Evolutionary conservation across 495 filamentous ascomycete genomes (phyloP), one percentile per base, ranked within the genome.

Genomic region (Parmelia sp.): DNA sequence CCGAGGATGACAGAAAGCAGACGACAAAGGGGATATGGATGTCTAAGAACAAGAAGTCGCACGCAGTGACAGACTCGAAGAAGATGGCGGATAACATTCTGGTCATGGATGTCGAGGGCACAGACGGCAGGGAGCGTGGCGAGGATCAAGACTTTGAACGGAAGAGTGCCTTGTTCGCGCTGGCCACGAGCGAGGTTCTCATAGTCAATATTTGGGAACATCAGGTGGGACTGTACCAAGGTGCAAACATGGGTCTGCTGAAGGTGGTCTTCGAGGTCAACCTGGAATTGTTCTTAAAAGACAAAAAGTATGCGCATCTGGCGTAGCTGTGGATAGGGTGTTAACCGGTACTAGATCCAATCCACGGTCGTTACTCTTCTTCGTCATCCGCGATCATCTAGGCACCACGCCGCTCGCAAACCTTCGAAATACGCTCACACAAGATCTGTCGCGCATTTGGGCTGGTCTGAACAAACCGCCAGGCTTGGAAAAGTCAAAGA

Each of bases 181-280:
- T 98, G 69, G 94, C 94, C 47, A 98, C 94, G 33, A 97, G 93
- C 76, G 94, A 98, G 79, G 94, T 98, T 58, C 81, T 98, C 65
- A 95, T 98, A 73, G 90, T 98, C 72, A 98, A 98, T 70, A 92
- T 98, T 66, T 98, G 94, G 94, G 94, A 98, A 77, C 92, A 96
- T 75, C 94, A 98, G 75, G 94, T 98, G 58, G 94, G 94, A 27
- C 75, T 98, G 71, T 98, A 98, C 71, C 94, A 98, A 76, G 94
- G 94, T 60, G 94, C 94, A 64, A 98, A 98, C 75, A 98, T 98
- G 94, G 94, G 94, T 4, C 74, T 98, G 66, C 75, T 98, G 65
- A 98, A 98, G 80, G 97, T 95, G 15, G 94, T 98, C 9, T 98
- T 98, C 71, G 94, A 98, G 77, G 94, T 98, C 71, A 97, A 98